Base-by-base conservation (phyloP, 2,329 filamentous ascomycete genomes). In the Thyridium curvatum region DNA sequence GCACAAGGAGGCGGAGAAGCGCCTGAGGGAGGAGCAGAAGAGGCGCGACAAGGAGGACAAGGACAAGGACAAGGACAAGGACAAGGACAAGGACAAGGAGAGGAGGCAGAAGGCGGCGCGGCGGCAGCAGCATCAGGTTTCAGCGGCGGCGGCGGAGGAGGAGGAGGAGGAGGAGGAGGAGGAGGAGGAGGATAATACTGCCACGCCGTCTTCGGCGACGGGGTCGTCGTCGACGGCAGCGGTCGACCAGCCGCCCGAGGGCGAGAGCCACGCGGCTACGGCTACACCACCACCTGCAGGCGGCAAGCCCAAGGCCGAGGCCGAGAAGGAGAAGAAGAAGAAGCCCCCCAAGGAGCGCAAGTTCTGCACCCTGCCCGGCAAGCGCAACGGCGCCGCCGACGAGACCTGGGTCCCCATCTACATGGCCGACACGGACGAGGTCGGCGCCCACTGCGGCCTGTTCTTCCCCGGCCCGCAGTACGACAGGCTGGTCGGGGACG, bases 361-460 rank as follows among this genome's bases (percentile, higher is more conserved):
- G 52, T 95, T 96, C 59, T 93, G 88, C 62, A 79, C 81, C 49
- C 62, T 91, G 3, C 87, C 84, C 0, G 61, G 68, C 15, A 68
- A 67, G 41, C 16, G 15, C 10, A 56, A 69, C 38, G 79, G 78
- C 7, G 65, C 69, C 43, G 64, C 70, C 32, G 87, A 94, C 55
- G 65, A 74, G 4, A 77, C 81, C 13, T 95, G 90, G 89, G 66
- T 89, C 1, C 71, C 82, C 33, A 75, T 95, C 3, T 82, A 80
- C 51, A 93, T 96, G 85, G 74, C 83, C 41, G 81, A 79, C 38
- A 79, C 93, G 44, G 89, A 94, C 54, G 86, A 94, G 59, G 84
- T 94, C 1, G 81, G 78, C 7, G 90, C 89, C 9, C 89, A 94
- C 56, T 91, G 86, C 45, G 82, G 84, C 0, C 65, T 95, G 37